Base-by-base conservation (phyloP, 345 rosid genomes). In the Lepidium sativum region DNA sequence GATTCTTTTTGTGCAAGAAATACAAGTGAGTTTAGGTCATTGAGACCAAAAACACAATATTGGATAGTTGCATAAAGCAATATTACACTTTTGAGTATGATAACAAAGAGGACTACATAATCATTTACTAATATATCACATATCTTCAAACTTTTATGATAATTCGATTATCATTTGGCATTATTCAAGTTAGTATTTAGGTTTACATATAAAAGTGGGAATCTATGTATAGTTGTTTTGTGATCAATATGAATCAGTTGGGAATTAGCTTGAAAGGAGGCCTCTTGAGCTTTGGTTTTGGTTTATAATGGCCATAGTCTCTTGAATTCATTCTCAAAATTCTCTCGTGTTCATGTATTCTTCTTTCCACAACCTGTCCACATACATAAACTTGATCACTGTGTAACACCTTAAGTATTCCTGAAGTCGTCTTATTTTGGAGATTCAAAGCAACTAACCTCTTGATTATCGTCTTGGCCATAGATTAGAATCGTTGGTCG, bases 191-290 rank as follows among this genome's bases (percentile, higher is more conserved):
- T 27, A 27, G 43, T 59, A n/a, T 52, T 51, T 51, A 69, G 61
- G 53, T 60, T 9, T 60, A 56, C 35, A 70, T n/a, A 54, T 51
- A 71, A 56, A 71, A 21, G 21, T 9, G 2, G 59, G 10, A 27
- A 48, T 56, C 54, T 63, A 70, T 18, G 60, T 33, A 60, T 14
- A 51, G 35, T 59, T 14, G 67, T 43, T 37, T 45, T 37, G 21
- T 16, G 39, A 53, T 27, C 31, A 4, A 27, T 8, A 59, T 70
- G 45, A 80, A 80, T 88, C 78, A 92, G 72, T 89, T 87, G 29
- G 94, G 97, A 70, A 90, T 94, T 78, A 84, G 89, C 90, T 94
- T 90, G 89, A 77, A 94, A 75, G 90, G 99, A 54, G 99, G 99
- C 82, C 76, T 79, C 5, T 71, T 84, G 47, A 94, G 82, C 65